Percentiles rank a stretch among this genome's conserved stretches.
Conservation (phyloP, 1,139 yeast species). For the Lodderomyces theae region DNA sequence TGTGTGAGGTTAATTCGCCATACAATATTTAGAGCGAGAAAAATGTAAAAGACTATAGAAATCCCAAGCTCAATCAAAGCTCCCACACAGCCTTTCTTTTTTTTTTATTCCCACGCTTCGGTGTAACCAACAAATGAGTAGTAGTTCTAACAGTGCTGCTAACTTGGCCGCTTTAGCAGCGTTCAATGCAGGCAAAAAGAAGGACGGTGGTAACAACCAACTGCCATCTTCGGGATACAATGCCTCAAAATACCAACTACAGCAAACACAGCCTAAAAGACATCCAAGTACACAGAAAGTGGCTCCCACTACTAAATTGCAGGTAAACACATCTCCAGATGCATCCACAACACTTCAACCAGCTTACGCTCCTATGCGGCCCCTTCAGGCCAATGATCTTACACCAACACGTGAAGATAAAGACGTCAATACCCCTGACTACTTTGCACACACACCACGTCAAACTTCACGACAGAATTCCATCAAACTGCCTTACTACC, state of each 20-base stretch:
- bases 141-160: constrained; percentile 18
- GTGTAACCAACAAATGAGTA: constrained; percentile 1
- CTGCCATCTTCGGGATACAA: not conserved
- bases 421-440: not conserved
- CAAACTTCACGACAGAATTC: not conserved
- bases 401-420: not conserved
- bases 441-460: constrained; percentile 2
- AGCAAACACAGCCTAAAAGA: constrained; percentile 3
- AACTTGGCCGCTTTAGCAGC: constrained; percentile 39
- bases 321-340: not conserved
- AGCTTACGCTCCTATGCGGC: not conserved
- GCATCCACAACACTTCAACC: constrained; percentile 2
- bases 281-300: not conserved
- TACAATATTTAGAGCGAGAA: not conserved
- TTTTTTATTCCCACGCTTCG: too few relatives aligned
- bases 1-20: constrained; percentile 2
- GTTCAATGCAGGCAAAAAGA: constrained; percentile 21
- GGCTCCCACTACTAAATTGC: not conserved
- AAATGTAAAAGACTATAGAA: not conserved
- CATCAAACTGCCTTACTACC: not conserved
- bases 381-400: not conserved
- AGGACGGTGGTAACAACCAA: constrained; percentile 10
- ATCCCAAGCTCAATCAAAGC: too few relatives aligned
- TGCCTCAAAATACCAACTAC: constrained; percentile 1
- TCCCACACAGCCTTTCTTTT: too few relatives aligned